Evolutionary conservation across 495 filamentous ascomycete genomes (phyloP).

Genomic region (Cladorrhinum samala): DNA sequence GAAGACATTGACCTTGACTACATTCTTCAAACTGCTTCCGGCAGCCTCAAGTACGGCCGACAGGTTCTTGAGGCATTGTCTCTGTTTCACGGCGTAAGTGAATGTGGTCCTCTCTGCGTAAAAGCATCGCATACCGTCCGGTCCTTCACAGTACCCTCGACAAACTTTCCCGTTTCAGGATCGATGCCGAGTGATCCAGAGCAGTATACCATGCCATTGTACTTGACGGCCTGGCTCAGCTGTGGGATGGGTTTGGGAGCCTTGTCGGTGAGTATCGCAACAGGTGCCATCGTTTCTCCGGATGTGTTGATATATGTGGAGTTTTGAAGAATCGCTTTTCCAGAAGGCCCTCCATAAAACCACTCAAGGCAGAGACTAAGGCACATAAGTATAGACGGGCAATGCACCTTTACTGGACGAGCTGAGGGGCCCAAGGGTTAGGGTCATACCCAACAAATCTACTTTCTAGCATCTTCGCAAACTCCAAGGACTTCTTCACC

Average conservation of each 20-base stretch:
- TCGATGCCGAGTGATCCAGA: slow-evolving; percentile 49
- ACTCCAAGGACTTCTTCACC: too few species aligned
- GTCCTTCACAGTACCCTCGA: slow-evolving; percentile 49
- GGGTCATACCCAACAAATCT: too few species aligned
- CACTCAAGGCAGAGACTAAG: not conserved
- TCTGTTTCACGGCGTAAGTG: slow-evolving; percentile 19
- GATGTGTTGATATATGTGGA: not conserved
- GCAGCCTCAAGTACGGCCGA: slow-evolving; percentile 54
- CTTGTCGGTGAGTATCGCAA: slow-evolving; percentile 42
- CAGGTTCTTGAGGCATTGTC: slow-evolving; percentile 54
- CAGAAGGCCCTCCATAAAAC: not conserved
- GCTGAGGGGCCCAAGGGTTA: too few species aligned
- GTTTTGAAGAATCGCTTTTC: not conserved
- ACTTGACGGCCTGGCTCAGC: slow-evolving; percentile 52
- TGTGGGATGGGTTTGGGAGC: slow-evolving; percentile 50
- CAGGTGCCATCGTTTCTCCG: slow-evolving; percentile 15
- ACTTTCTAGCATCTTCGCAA: too few species aligned
- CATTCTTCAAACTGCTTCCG: slow-evolving; percentile 52
- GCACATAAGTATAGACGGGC: not conserved
- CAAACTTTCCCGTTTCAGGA: slow-evolving; percentile 41
- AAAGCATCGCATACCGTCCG: slow-evolving; percentile 36
- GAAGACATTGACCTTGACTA: slow-evolving; percentile 64
- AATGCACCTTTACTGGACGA: not conserved
- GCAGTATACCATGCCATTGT: slow-evolving; percentile 54
- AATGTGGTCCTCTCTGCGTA: not conserved